Evolutionary conservation across 2,329 filamentous ascomycete species (phyloP), one percentile per base, ranked within the genome.

Genomic region (Xylariaceae sp.): DNA sequence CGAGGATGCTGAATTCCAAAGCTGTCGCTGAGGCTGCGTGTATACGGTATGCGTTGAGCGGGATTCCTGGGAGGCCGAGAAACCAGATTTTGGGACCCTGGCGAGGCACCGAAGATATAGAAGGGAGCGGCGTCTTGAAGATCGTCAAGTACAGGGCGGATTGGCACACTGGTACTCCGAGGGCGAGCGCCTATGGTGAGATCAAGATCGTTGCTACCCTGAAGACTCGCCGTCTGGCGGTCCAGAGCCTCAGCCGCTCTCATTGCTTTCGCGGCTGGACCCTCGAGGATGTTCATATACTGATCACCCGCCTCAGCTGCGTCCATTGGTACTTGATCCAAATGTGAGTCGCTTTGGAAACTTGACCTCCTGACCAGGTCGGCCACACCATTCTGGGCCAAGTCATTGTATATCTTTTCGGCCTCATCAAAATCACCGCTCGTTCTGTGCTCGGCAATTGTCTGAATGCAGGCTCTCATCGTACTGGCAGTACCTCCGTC

Each of bases 221-320:
- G 76, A n/a, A 81, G 58, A 17, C 63, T 72, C 36, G 71, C 75
- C 0, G 77, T 81, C 47, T 76, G 64, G 40, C 67, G 67, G 51
- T 82, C 74, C 29, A 82, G 65, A 2, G 71, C 72, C 41, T 81
- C 78, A 7, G 78, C 78, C 13, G 76, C 76, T 51, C 72, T 67
- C 75, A 81, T 81, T 28, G 77, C 76, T 50, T 64, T 67, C 17
- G 67, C 70, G 42, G 69, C 72, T 34, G 75, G 74, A 50, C 80
- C 76, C 31, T 68, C 61, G n/a, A 49, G 45, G 12, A 42, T 36
- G 8, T 39, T 42, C 4, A 45, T 47, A 11, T 26, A 26, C 22
- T 26, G 22, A 11, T 11, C 6, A 26, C 11, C 22, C 22, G 22
- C 6, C 22, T 11, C 22, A 11, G 6, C 22, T 26, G 22, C 22